phyloP scores from a whole-genome alignment of 371 early-diverging fungal species.

The Syncephalastrum sp. region DNA sequence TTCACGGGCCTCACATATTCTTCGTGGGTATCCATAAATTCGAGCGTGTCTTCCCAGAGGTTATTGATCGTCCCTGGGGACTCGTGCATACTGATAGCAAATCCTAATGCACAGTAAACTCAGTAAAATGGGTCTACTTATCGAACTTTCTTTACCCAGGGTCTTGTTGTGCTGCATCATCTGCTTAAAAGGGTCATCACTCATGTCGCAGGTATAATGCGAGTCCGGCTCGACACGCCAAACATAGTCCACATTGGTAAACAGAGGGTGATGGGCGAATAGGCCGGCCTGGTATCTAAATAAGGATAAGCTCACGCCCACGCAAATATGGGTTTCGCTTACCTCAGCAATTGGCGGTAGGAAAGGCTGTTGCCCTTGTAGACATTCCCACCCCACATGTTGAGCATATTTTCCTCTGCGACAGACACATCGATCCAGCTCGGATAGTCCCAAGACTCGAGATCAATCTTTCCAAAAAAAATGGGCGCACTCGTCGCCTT shows the following conservation, averaged over 20 bases:
- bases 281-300: slow-evolving; percentile 81
- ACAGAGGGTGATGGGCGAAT: slow-evolving; percentile 78
- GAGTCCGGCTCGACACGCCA: slow-evolving; percentile 97
- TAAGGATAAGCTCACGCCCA: no score
- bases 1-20: slow-evolving; percentile 11
- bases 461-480: slow-evolving; percentile 46
- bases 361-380: slow-evolving; percentile 21
- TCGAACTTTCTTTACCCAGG: slow-evolving; percentile 53
- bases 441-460: slow-evolving; percentile 46
- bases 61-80: slow-evolving; percentile 6
- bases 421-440: slow-evolving; percentile 42
- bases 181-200: slow-evolving; percentile 84
- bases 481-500: slow-evolving; percentile 28
- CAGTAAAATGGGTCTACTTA: no score
- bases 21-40: slow-evolving; percentile 15
- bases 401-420: slow-evolving; percentile 25
- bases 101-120: slow-evolving; percentile 6
- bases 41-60: slow-evolving; percentile 17
- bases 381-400: slow-evolving; percentile 10
- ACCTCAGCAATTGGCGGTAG: slow-evolving; percentile 26
- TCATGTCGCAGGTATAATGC: slow-evolving; percentile 79
- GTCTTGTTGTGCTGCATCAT: slow-evolving; percentile 77
- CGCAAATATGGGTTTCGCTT: no score
- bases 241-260: slow-evolving; percentile 81
- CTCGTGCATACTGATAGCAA: slow-evolving; percentile 17